Evolutionary conservation across 2,329 filamentous ascomycete species (phyloP).

Genomic region (Neospermospora avenae): DNA sequence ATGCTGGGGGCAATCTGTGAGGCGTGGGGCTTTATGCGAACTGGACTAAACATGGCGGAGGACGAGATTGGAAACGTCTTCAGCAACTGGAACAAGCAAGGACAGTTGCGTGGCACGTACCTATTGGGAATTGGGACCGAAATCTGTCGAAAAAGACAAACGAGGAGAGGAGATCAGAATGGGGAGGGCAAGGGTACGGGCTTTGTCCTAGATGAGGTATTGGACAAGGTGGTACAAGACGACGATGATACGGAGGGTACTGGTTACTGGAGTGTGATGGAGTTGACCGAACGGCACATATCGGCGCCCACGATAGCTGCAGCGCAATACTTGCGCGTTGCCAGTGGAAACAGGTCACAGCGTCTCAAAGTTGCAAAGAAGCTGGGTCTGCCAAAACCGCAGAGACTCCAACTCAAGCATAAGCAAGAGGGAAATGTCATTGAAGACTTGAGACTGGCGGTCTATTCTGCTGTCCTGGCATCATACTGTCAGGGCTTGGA

Average conservation of each 20-base stretch:
- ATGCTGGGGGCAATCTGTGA: slow-evolving; percentile 99
- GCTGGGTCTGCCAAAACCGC: slow-evolving; percentile 35
- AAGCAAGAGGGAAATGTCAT: slow-evolving; percentile 38
- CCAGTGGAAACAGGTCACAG: slow-evolving; percentile 58
- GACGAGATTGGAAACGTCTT: slow-evolving; percentile 97
- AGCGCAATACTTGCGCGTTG: slow-evolving; percentile 50
- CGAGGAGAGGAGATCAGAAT: slow-evolving; percentile 30
- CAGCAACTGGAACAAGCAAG: slow-evolving; percentile 88
- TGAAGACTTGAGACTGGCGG: slow-evolving; percentile 56
- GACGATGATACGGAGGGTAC: slow-evolving; percentile 65
- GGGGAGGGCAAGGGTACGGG: slow-evolving; percentile 37
- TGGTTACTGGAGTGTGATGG: slow-evolving; percentile 61
- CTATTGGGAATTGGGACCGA: slow-evolving; percentile 60
- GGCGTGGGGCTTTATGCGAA: slow-evolving; percentile 99
- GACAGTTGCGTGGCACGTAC: slow-evolving; percentile 58
- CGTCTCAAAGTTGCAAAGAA: slow-evolving; percentile 50
- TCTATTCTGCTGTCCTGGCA: slow-evolving; percentile 58
- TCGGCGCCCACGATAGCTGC: slow-evolving; percentile 61
- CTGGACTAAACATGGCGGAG: slow-evolving; percentile 80
- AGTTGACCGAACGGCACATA: slow-evolving; percentile 59
- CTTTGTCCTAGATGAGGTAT: slow-evolving; percentile 54
- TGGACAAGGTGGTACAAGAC: slow-evolving; percentile 71
- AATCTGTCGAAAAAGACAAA: slow-evolving; percentile 50
- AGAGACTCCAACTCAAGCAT: slow-evolving; percentile 37
- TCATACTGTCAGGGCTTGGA: slow-evolving; percentile 66